Conservation (phyloP, 2,329 filamentous ascomycete genomes). For the Bretziella fagacearum region DNA sequence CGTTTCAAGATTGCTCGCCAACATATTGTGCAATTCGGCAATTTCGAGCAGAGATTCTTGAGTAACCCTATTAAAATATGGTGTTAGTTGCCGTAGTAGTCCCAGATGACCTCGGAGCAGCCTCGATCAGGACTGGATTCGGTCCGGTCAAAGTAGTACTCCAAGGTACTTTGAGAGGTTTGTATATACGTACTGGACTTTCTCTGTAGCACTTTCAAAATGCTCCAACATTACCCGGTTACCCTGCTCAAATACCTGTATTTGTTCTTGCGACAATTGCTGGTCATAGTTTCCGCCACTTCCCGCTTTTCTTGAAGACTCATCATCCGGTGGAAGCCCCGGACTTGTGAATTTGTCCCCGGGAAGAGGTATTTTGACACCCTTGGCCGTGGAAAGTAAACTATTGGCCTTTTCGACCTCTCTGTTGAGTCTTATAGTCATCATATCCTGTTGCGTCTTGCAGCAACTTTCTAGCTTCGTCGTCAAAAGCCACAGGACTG, state of each 20-base stretch:
- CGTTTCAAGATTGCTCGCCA: constrained; percentile 68
- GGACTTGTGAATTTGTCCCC: constrained; percentile 2
- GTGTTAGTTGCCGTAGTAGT: no score
- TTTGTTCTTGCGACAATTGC: constrained; percentile 62
- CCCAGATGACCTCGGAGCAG: no score
- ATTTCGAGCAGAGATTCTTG: constrained; percentile 88
- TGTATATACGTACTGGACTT: constrained; percentile 86
- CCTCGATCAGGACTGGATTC: no score
- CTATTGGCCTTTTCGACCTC: constrained; percentile 84
- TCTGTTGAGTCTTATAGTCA: constrained; percentile 69
- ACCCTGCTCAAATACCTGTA: constrained; percentile 84
- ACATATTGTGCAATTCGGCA: constrained; percentile 73
- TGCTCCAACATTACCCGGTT: constrained; percentile 86
- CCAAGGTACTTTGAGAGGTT: no score
- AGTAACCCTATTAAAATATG: constrained; percentile 62
- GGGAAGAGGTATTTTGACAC: constrained; percentile 14
- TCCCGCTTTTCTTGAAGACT: constrained; percentile 17
- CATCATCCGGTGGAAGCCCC: constrained; percentile 14
- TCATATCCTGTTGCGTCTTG: constrained; percentile 72
- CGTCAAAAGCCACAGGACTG: constrained; percentile 67
- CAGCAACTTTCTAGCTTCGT: constrained; percentile 60
- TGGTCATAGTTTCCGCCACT: constrained; percentile 20
- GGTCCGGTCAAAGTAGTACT: no score
- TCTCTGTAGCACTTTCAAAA: constrained; percentile 84
- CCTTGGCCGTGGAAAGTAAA: constrained; percentile 50